These are phyloP conservation scores for Pichia nakasei DNA, from an alignment of 805 yeast genomes.

Conservation along the genomic window DNA sequence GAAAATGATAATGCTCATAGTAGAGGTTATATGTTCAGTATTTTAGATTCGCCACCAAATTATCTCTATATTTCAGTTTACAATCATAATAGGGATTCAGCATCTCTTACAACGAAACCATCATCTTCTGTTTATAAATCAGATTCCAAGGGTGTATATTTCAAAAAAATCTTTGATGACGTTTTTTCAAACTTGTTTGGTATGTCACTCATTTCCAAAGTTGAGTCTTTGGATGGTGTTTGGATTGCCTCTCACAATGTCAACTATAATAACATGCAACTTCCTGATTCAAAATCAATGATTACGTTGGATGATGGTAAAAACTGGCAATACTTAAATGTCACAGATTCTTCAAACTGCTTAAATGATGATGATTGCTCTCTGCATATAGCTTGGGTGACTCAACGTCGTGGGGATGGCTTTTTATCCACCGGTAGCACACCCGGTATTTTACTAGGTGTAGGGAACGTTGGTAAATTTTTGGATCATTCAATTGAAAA, in stretches of 20 bases:
- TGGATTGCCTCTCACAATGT: conserved; percentile 37
- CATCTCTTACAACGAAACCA: background rate
- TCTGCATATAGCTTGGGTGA: conserved; percentile 30
- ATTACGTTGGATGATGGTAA: conserved; percentile 46
- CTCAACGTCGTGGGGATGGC: conserved; percentile 33
- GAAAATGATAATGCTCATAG: conserved; percentile 22
- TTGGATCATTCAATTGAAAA: conserved; percentile 26
- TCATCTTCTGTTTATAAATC: conserved; percentile 37
- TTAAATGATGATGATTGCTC: conserved; percentile 40
- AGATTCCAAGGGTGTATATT: conserved; percentile 51
- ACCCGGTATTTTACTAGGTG: conserved; percentile 49
- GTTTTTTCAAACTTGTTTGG: conserved; percentile 31
- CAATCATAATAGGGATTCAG: conserved; percentile 16
- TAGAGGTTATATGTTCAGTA: conserved; percentile 28
- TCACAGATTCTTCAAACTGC: conserved; percentile 38
- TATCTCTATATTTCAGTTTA: conserved; percentile 34
- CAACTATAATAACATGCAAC: conserved; percentile 14
- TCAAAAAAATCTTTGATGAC: conserved; percentile 34
- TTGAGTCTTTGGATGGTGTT: conserved; percentile 51
- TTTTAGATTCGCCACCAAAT: conserved; percentile 33
- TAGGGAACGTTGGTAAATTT: conserved; percentile 73
- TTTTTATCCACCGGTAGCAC: conserved; percentile 41
- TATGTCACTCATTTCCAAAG: conserved; percentile 32
- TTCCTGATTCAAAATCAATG: conserved; percentile 22
- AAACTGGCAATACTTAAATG: conserved; percentile 41